Percentiles rank a stretch among this genome's conserved stretches.
phyloP scores from a whole-genome alignment of 1,284 basidiomycete species.

The Thecaphora thlaspeos region DNA sequence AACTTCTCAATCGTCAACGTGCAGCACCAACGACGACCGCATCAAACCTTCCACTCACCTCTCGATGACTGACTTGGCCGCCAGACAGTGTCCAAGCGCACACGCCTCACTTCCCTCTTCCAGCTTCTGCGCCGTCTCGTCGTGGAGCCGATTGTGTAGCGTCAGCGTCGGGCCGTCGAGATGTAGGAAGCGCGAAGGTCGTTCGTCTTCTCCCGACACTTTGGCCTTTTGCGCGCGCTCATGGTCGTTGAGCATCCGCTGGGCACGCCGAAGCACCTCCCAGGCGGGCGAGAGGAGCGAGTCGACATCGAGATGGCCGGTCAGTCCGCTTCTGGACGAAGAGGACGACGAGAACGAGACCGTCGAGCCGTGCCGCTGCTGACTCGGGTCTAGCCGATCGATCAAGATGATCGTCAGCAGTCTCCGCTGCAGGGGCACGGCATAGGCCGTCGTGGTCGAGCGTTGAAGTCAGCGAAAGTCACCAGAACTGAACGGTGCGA shows the following conservation, averaged over 20 bases:
- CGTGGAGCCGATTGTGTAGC: slow-evolving; percentile 16
- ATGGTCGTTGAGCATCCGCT: slow-evolving; percentile 31
- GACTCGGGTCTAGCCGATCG: slow-evolving; percentile 1
- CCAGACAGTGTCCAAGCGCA: slow-evolving; percentile 24
- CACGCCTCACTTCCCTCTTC: slow-evolving; percentile 21
- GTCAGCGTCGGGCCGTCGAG: slow-evolving; percentile 21
- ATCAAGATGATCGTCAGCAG: slow-evolving; percentile 25
- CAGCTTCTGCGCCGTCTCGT: slow-evolving; percentile 2
- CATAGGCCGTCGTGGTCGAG: too few species aligned
- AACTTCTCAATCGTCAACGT: too few species aligned
- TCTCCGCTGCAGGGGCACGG: slow-evolving; percentile 16
- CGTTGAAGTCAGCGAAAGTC: too few species aligned
- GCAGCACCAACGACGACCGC: too few species aligned
- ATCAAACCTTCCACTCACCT: slow-evolving; percentile 3
- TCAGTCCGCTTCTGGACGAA: too few species aligned
- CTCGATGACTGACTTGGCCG: slow-evolving; percentile 19
- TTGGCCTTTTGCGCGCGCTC: slow-evolving; percentile 3
- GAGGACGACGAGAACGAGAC: too few species aligned
- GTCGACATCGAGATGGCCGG: too few species aligned
- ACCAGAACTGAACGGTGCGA: background rate
- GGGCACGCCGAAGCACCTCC: slow-evolving; percentile 24
- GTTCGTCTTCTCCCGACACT: slow-evolving; percentile 1
- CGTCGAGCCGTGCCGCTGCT: too few species aligned
- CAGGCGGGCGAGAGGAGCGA: slow-evolving; percentile 6
- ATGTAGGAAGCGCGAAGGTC: slow-evolving; percentile 18